These are phyloP conservation scores for Larix kaempferi DNA, from an alignment of 75 land plant genomes.

Conservation along the genomic window DNA sequence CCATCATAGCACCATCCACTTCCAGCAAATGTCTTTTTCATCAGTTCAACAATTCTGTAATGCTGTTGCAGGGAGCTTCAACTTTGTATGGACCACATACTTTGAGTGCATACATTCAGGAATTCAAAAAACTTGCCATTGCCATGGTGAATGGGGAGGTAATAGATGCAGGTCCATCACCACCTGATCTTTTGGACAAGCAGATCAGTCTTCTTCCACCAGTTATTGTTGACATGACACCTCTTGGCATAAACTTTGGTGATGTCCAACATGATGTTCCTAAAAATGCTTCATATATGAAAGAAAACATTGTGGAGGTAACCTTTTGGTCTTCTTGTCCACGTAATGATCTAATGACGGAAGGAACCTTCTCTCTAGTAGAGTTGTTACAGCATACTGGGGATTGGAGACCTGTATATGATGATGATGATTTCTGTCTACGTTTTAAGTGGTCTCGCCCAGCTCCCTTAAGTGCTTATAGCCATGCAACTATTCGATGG, in stretches of 20 bases:
- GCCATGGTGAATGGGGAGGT: conserved; percentile 37
- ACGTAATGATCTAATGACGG: conserved; percentile 81
- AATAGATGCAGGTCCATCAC: conserved; percentile 49
- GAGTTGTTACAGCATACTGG: conserved; percentile 37
- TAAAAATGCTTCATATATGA: conserved; percentile 50
- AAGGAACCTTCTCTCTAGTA: conserved; percentile 82
- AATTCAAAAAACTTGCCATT: conserved; percentile 77
- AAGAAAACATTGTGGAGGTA: conserved; percentile 55
- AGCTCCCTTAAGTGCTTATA: conserved; percentile 43
- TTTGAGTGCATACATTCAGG: conserved; percentile 82
- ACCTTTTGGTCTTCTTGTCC: conserved; percentile 83
- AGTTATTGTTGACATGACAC: conserved; percentile 71
- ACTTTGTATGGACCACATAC: conserved; percentile 94
- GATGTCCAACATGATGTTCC: conserved; percentile 72
- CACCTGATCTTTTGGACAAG: conserved; percentile 70
- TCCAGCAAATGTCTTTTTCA: neutral
- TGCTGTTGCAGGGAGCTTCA: conserved; percentile 79
- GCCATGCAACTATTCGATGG: conserved; percentile 82
- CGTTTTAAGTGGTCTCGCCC: conserved; percentile 77
- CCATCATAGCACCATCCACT: neutral
- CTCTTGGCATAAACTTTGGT: conserved; percentile 67
- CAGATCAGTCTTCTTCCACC: conserved; percentile 76
- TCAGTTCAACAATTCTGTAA: neutral
- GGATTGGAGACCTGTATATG: conserved; percentile 64
- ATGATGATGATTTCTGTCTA: conserved; percentile 83